Conservation (phyloP, 1,139 yeast species). For the Yamadazyma diddensiae region DNA sequence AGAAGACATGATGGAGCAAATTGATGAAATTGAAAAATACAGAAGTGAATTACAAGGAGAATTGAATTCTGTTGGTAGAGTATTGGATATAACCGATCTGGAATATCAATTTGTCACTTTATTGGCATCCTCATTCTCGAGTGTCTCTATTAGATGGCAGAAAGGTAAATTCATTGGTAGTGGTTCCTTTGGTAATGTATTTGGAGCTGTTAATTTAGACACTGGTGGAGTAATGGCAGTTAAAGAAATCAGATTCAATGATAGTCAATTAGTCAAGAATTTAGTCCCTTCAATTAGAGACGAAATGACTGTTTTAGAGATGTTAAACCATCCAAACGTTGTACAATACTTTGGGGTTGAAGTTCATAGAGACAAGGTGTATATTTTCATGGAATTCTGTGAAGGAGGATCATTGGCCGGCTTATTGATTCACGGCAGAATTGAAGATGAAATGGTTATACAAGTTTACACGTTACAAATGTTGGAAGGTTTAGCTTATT, state of each 20-base stretch:
- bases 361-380: constrained; percentile 93
- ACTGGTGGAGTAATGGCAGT: constrained; percentile 98
- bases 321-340: constrained; percentile 92
- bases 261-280: constrained; percentile 78
- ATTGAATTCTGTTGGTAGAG: constrained; percentile 71
- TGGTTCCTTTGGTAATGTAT: constrained; percentile 94
- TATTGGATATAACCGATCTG: constrained; percentile 79
- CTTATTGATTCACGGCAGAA: constrained; percentile 77
- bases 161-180: constrained; percentile 93
- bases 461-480: constrained; percentile 89
- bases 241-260: constrained; percentile 89
- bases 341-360: constrained; percentile 97
- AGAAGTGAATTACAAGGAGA: constrained; percentile 51
- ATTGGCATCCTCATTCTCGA: constrained; percentile 85
- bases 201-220: constrained; percentile 86
- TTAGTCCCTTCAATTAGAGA: constrained; percentile 88
- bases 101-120: constrained; percentile 86
- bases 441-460: constrained; percentile 91
- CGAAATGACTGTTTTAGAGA: constrained; percentile 94
- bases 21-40: constrained; percentile 55
- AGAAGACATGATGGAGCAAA: constrained; percentile 57
- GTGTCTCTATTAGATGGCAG: constrained; percentile 95
- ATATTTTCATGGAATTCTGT: constrained; percentile 96
- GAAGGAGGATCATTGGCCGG: constrained; percentile 93
- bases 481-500: constrained; percentile 92